Evolutionary conservation across 2,329 filamentous ascomycete species (phyloP), one percentile per base, ranked within the genome.

Genomic region (Neophaeococcomyces aloes): DNA sequence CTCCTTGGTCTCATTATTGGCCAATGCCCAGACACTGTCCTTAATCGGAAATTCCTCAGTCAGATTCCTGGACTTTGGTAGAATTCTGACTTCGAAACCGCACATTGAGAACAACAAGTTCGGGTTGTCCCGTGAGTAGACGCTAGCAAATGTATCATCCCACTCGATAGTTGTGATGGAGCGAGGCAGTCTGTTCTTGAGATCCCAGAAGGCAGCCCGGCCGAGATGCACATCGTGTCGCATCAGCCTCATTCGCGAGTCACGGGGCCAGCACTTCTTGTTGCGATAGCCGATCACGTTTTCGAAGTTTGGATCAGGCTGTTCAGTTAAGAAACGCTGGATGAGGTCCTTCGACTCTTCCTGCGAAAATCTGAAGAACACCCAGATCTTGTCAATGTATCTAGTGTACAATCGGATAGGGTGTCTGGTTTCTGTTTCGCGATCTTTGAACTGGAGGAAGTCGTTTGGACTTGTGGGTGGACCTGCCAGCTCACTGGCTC

Each of bases 281-380:
- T 94, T 98, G 70, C 86, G 88, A 65, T 96, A 98, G 0, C 91
- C 91, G 56, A 98, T 96, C 32, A 98, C 91, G 52, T 98, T 98
- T 62, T 98, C 91, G 53, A 98, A 98, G 60, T 98, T 98, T 2
- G 91, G 91, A 63, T 98, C 93, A 0, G 91, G 91, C 59, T 98
- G 89, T 61, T 98, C 93, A 0, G 93, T 98, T 54, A 98, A 71
- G 73, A 96, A 98, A 7, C 91, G 83, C 62, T 98, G 91, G 47
- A 98, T 98, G 36, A 98, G 72, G 57, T 98, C 91, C 48, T 91
- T 76, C 2, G 89, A 94, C 59, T 98, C 91, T 35, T 98, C 91
- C 0, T 88, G 88, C 3, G 77, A 82, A 62, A 98, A 98, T 41
- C 91, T 77, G 61, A 95, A 78, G 70, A 96, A 94, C 4, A 98